Conservation (phyloP, 2,329 filamentous ascomycete genomes). For the Rosellinia necatrix region DNA sequence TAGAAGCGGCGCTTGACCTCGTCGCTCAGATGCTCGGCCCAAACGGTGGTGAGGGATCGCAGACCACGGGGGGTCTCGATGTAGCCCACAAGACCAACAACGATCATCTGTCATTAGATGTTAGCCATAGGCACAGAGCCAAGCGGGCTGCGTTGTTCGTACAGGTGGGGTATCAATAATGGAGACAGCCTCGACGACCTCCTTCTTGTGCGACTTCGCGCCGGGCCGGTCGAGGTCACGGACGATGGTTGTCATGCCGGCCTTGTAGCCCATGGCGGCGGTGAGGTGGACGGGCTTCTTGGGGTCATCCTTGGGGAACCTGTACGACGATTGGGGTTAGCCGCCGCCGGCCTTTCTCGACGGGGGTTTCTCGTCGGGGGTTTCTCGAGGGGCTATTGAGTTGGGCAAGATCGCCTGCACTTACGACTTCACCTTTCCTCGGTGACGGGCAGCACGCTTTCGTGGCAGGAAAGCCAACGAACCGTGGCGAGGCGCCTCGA, state of each 20-base stretch:
- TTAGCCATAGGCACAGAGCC: conserved; percentile 75
- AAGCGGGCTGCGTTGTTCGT: conserved; percentile 84
- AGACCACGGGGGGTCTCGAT: conserved; percentile 99
- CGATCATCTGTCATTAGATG: conserved; percentile 85
- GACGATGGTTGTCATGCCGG: conserved; percentile 99
- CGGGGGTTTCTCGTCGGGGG: too few relatives aligned
- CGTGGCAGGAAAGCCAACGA: conserved; percentile 85
- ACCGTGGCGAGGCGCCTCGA: conserved; percentile 91
- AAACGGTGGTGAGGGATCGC: conserved; percentile 98
- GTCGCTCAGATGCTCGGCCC: conserved; percentile 98
- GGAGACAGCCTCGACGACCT: conserved; percentile 87
- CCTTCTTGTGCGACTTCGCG: conserved; percentile 99
- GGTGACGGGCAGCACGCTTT: conserved; percentile 92
- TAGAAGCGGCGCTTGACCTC: conserved; percentile 99
- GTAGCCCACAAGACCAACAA: conserved; percentile 99
- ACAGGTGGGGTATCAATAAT: conserved; percentile 95
- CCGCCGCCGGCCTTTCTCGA: too few relatives aligned
- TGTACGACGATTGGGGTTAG: conserved; percentile 46
- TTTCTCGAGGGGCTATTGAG: too few relatives aligned
- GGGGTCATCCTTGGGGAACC: conserved; percentile 99
- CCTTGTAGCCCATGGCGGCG: conserved; percentile 99
- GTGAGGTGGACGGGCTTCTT: conserved; percentile 99
- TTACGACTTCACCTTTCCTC: conserved; percentile 98
- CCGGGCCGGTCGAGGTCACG: conserved; percentile 98
- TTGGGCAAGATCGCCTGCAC: conserved; percentile 45